Evolutionary conservation across 768 basidiomycete genomes (phyloP), one percentile per base, ranked within the genome.

Genomic region (Psilocybe sp.): DNA sequence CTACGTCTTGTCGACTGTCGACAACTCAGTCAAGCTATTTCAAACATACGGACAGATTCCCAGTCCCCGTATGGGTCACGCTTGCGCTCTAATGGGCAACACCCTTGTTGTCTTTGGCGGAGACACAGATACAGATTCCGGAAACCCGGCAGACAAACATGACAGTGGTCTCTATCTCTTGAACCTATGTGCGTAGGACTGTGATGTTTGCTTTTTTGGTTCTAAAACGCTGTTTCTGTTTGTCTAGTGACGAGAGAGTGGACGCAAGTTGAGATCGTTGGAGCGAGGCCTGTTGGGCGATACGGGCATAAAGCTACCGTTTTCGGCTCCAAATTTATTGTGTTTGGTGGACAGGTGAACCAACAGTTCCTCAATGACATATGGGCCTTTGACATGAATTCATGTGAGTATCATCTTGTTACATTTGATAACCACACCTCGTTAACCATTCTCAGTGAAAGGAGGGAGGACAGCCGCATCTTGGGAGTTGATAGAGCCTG

Each of bases 41-140:
- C 89, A 94, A 64, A 97, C 95, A 0, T 81, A 78, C 11, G 97
- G 97, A 4, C 92, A 95, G 60, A 72, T 89, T 6, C 97, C 97
- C 1, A 82, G 84, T 13, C 84, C 92, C 0, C 76, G 97, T 55
- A 95, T 98, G n/a, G 96, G 97, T 0, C 97, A 99, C 71, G 92
- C 94, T 2, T 88, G 89, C 66, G 96, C 96, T 5, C 82, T 98
- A 44, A 93, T 98, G 50, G 92, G 93, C 66, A 93, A 89, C 62
- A 96, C 98, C 44, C 75, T 99, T 52, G 89, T 98, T 52, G 87
- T 98, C 3, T 99, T 97, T 97, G 97, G 97, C 31, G 97, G 96
- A 19, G 97, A 99, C 64, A 98, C 95, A 3, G 95, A 92, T 69
- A 82, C 85, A 12, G 85, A 87, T 59, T 72, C 74, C 66, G 71